Evolutionary conservation across 176 grass and related monocot genomes (phyloP).

Genomic region (Phragmites australis): DNA sequence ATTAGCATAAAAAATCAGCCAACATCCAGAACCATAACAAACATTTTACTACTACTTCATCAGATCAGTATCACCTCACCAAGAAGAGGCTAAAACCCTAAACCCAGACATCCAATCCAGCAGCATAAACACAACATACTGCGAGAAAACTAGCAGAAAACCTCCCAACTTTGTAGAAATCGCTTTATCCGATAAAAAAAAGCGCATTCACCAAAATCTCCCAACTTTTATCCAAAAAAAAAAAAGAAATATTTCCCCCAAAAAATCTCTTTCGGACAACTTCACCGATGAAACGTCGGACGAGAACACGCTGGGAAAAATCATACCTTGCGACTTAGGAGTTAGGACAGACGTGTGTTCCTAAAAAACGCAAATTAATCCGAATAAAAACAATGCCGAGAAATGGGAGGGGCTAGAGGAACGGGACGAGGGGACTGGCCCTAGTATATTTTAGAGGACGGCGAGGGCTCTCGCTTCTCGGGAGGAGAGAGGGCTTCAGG

Average conservation of each 20-base stretch:
- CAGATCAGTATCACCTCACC: background rate
- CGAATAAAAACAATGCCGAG: background rate
- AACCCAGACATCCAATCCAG: background rate
- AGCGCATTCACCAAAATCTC: background rate
- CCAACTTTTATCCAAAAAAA: background rate
- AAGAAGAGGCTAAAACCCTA: background rate
- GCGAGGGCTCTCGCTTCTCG: background rate
- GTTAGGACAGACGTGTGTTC: background rate
- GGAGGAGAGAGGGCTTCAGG: slow-evolving; percentile 39
- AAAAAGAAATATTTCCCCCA: background rate
- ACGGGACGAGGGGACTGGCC: background rate
- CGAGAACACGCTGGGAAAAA: background rate
- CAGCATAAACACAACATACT: background rate
- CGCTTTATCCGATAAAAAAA: background rate
- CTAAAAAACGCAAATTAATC: background rate
- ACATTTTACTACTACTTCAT: background rate
- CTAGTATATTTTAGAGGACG: background rate
- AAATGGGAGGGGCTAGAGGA: background rate
- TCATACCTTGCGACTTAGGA: background rate
- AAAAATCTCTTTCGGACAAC: background rate
- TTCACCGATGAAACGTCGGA: background rate
- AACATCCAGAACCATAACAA: slow-evolving; percentile 18
- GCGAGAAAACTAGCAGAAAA: no score
- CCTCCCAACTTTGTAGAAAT: background rate
- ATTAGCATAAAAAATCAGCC: background rate